phyloP scores from a whole-genome alignment of 108 stramenopile species.

The Parietichytrium sp. region DNA sequence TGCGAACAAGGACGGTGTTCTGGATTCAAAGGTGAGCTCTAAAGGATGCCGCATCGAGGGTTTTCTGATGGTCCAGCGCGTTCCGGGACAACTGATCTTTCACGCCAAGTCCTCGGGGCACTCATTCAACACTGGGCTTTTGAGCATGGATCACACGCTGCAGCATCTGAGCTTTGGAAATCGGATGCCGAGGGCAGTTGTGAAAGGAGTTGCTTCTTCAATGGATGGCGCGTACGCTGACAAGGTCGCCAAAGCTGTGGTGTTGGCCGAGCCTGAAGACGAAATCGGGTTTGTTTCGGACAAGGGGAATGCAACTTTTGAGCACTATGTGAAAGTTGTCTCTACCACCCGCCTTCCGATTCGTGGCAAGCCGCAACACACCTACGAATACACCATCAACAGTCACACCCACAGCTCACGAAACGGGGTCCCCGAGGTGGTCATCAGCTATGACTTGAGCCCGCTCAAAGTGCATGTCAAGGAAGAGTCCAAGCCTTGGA shows the following conservation, averaged over 20 bases:
- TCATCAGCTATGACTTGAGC: slow-evolving; percentile 12
- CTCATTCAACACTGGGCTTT: slow-evolving; percentile 8
- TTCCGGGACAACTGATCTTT: neutral
- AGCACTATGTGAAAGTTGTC: slow-evolving; percentile 32
- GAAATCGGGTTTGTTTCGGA: neutral
- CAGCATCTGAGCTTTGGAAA: slow-evolving; percentile 33
- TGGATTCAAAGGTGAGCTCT: neutral
- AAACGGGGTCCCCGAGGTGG: neutral
- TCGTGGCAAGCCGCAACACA: neutral
- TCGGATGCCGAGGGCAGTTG: neutral
- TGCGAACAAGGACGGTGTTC: slow-evolving; percentile 1
- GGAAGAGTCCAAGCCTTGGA: slow-evolving; percentile 32
- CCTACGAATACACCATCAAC: slow-evolving; percentile 29
- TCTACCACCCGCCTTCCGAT: neutral
- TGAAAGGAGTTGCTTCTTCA: neutral
- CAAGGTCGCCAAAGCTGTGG: neutral
- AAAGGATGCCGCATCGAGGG: slow-evolving; percentile 24
- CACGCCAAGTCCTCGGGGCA: slow-evolving; percentile 24
- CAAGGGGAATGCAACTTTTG: neutral
- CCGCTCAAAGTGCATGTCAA: neutral
- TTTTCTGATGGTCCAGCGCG: neutral
- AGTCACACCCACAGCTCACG: neutral
- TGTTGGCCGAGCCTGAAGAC: slow-evolving; percentile 8
- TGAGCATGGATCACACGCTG: neutral
- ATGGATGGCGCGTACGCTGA: slow-evolving; percentile 22